Conservation (phyloP, 192 early-diverging fungal genomes). For the Chytriomyces confervae region DNA sequence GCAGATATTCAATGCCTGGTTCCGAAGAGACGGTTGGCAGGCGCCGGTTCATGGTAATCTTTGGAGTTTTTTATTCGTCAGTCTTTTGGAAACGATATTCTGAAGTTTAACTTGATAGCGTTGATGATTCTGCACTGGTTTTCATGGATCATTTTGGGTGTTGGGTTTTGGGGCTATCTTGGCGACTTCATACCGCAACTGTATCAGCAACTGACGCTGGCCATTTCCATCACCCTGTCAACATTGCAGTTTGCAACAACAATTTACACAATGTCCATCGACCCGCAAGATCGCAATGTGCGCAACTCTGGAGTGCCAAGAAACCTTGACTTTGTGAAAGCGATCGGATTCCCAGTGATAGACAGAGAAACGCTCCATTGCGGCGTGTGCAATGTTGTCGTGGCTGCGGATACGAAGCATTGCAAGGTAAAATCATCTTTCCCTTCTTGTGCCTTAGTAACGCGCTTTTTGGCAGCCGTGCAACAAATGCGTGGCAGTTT, state of each 20-base stretch:
- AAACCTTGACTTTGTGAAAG: conserved; percentile 55
- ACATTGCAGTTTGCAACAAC: conserved; percentile 32
- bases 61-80: neutral
- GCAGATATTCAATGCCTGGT: conserved; percentile 51
- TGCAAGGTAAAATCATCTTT: conserved; percentile 39
- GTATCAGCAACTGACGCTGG: conserved; percentile 16
- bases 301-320: conserved; percentile 32
- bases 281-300: conserved; percentile 50
- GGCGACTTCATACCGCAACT: conserved; percentile 29
- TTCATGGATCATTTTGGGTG: conserved; percentile 39
- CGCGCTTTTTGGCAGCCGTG: conserved; percentile 28
- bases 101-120: neutral
- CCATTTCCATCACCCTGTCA: conserved; percentile 19
- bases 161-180: conserved; percentile 44
- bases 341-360: conserved; percentile 54
- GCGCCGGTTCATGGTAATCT: conserved; percentile 47
- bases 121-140: conserved; percentile 43
- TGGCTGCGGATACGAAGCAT: conserved; percentile 50
- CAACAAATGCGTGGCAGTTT: conserved; percentile 61
- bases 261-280: conserved; percentile 47
- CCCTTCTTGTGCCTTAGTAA: neutral
- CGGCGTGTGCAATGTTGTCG: conserved; percentile 55
- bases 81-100: neutral
- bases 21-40: conserved; percentile 41
- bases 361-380: conserved; percentile 49